Evolutionary conservation across 306 rosid species (phyloP).

Genomic region (Sicyos baderoa): DNA sequence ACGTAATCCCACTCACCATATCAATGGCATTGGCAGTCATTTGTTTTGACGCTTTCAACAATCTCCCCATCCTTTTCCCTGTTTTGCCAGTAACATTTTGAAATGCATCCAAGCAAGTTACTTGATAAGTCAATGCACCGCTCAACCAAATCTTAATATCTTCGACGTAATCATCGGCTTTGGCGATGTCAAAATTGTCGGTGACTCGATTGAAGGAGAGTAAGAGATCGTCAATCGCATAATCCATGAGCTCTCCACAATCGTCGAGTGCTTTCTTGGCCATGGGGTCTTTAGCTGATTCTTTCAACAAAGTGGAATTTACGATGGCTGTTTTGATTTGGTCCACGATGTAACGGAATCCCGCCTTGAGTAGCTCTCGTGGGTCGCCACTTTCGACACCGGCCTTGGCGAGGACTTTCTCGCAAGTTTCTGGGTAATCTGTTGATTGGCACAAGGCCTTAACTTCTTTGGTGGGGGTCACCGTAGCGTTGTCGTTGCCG

Average conservation of each 20-base stretch:
- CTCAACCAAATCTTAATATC: conserved; percentile 63
- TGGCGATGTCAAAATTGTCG: conserved; percentile 22
- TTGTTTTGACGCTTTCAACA: conserved; percentile 34
- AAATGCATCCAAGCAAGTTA: conserved; percentile 59
- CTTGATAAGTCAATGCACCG: conserved; percentile 45
- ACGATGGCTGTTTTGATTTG: conserved; percentile 26
- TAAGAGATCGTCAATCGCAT: conserved; percentile 39
- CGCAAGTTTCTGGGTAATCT: conserved; percentile 48
- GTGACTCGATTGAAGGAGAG: conserved; percentile 31
- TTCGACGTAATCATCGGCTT: conserved; percentile 28
- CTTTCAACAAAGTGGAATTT: conserved; percentile 29
- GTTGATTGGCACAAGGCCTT: conserved; percentile 48
- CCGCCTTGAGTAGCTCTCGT: conserved; percentile 36
- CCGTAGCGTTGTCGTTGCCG: too few species aligned
- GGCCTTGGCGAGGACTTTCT: conserved; percentile 16
- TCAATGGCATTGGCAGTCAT: conserved; percentile 61
- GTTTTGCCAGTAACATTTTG: conserved; percentile 37
- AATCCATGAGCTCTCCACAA: conserved; percentile 51
- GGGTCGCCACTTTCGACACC: conserved; percentile 29
- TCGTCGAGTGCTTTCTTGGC: conserved; percentile 42
- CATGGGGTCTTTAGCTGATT: conserved; percentile 38
- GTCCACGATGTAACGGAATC: conserved; percentile 24
- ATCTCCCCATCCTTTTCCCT: conserved; percentile 34
- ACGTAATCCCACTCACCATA: conserved; percentile 31
- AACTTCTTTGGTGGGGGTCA: conserved; percentile 23